These are phyloP conservation scores for Chaetoscypha palmicola DNA, from an alignment of 2,329 filamentous ascomycete species.

Conservation along the genomic window DNA sequence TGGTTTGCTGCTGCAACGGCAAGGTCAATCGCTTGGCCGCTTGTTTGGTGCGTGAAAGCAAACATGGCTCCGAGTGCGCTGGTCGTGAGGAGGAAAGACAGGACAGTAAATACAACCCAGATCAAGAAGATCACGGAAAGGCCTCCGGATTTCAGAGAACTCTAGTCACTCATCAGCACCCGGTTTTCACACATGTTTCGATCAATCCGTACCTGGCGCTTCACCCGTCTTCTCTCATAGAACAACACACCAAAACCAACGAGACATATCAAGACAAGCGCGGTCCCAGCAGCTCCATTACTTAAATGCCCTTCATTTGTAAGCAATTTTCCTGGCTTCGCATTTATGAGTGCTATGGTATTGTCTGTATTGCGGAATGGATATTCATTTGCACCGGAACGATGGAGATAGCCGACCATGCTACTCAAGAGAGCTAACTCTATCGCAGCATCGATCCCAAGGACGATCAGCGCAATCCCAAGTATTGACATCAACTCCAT, in stretches of 20 bases:
- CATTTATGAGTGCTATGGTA: slow-evolving; percentile 4
- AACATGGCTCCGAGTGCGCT: slow-evolving; percentile 16
- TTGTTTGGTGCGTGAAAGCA: slow-evolving; percentile 12
- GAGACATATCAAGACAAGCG: slow-evolving; percentile 14
- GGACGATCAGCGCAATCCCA: slow-evolving; percentile 27
- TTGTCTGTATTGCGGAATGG: slow-evolving; percentile 7
- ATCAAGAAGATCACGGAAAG: slow-evolving; percentile 10
- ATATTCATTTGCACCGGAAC: slow-evolving; percentile 22
- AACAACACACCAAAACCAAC: slow-evolving; percentile 12
- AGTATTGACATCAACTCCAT: slow-evolving; percentile 14
- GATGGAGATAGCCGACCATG: slow-evolving; percentile 35
- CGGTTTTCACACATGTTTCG: no score
- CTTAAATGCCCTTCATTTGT: slow-evolving; percentile 16
- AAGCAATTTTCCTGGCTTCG: slow-evolving; percentile 12
- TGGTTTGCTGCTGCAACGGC: slow-evolving; percentile 9
- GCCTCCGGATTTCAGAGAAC: no score
- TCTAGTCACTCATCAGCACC: no score
- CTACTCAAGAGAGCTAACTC: slow-evolving; percentile 35
- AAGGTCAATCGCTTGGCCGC: slow-evolving; percentile 9
- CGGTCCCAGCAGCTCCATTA: slow-evolving; percentile 16
- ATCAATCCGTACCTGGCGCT: no score
- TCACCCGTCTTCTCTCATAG: slow-evolving; percentile 4
- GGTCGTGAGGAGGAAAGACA: slow-evolving; percentile 10
- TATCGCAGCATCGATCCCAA: slow-evolving; percentile 34
- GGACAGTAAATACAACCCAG: slow-evolving; percentile 12